phyloP scores from a whole-genome alignment of 768 basidiomycete species.

The Jaapia argillacea region DNA sequence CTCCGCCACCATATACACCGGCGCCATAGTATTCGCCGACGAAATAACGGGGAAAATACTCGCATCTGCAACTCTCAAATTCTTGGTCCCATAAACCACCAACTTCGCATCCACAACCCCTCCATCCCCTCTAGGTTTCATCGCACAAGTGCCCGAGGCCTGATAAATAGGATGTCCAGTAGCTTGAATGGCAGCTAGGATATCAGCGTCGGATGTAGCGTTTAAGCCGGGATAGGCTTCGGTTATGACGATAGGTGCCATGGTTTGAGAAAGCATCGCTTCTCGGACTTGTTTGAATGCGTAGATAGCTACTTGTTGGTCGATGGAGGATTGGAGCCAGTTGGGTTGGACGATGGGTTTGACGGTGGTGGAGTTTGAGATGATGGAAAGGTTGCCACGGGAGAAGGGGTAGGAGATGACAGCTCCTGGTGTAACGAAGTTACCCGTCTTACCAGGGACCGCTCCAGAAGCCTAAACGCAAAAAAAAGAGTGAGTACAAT shows the following conservation, averaged over 20 bases:
- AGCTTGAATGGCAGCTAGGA: background rate
- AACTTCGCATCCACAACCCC: conserved; percentile 32
- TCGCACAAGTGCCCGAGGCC: background rate
- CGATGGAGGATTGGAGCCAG: background rate
- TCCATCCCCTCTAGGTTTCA: background rate
- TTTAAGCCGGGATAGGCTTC: background rate
- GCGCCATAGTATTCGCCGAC: conserved; percentile 4
- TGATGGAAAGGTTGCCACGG: background rate
- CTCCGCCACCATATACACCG: background rate
- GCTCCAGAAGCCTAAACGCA: background rate
- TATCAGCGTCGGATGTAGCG: background rate
- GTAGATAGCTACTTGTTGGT: background rate
- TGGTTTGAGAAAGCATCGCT: background rate
- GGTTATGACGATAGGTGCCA: background rate
- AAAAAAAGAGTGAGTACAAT: background rate
- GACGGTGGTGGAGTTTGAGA: background rate
- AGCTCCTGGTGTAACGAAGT: background rate
- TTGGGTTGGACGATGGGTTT: background rate
- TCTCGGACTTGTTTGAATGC: background rate
- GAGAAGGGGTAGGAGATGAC: background rate
- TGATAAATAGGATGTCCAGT: background rate
- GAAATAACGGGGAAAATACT: conserved; percentile 10
- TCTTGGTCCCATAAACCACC: conserved; percentile 28
- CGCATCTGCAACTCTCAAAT: conserved; percentile 25
- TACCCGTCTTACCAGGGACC: background rate